Evolutionary conservation across 176 grass and related monocot genomes (phyloP), one percentile per base, ranked within the genome.

Genomic region (Paspalum notatum): DNA sequence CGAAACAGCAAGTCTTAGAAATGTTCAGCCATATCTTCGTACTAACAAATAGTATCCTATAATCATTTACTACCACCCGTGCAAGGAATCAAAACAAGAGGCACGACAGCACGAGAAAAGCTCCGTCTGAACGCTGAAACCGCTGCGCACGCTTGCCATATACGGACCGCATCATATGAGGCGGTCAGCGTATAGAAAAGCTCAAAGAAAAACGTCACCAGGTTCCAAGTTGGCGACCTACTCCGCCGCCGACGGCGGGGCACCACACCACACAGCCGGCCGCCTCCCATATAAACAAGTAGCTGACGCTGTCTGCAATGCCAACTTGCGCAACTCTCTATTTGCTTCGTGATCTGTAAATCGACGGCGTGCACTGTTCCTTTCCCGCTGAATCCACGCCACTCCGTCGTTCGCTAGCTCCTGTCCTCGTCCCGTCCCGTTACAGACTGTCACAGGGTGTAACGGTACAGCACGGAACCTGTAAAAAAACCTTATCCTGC

Each of bases 261-360:
- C 70, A 12, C 56, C 56, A 59, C 55, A 58, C 40, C 24, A n/a
- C 45, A 11, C 57, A 55, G 48, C 66, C 38, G 46, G 18, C 56
- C 56, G 71, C 45, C 12, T 6, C 12, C 68, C 52, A 25, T 68
- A 79, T 68, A 79, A 61, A 46, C 81, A 46, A 47, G 45, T 54
- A 43, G 43, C 74, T 65, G 62, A 40, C 22, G 76, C 51, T 58
- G 56, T 6, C 27, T 47, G 26, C 18, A 60, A 42, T 56, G 54
- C 1, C 47, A 5, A 47, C n/a, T n/a, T n/a, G n/a, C n/a, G 67
- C 59, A 50, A 55, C 66, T 49, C 58, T 50, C n/a, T 78, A 56
- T 65, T 32, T 32, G 74, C 13, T 22, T 9, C 47, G 17, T 77
- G 85, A 87, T 47, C 80, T 83, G 66, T 74, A 79, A 66, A 72